A percentile compares a stretch with the other conserved stretches of the same genome.
Evolutionary conservation across 2,329 filamentous ascomycete species (phyloP).

Genomic region (Macrophomina pseudophaseolina): DNA sequence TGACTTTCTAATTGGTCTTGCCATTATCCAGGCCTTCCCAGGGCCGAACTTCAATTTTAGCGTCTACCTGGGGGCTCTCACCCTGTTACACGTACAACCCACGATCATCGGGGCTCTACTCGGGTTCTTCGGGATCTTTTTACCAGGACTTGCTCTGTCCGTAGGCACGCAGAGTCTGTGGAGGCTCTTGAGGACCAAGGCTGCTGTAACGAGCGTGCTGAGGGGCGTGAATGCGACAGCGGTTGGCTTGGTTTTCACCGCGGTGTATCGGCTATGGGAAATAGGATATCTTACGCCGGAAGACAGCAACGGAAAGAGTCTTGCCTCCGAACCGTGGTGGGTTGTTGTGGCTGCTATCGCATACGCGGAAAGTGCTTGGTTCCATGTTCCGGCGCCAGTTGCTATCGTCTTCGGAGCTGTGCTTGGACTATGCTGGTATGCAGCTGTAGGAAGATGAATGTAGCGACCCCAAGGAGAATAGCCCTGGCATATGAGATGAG

Average conservation of each 20-base stretch:
- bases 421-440: conserved; percentile 48
- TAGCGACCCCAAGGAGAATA: too few species aligned
- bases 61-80: conserved; percentile 49
- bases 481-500: conserved; percentile 24
- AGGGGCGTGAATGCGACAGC: conserved; percentile 50
- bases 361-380: conserved; percentile 29
- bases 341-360: conserved; percentile 50
- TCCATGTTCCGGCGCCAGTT: conserved; percentile 42
- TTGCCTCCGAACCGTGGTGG: conserved; percentile 52
- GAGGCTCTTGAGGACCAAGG: conserved; percentile 38
- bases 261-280: conserved; percentile 52
- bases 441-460: conserved; percentile 33
- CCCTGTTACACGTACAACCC: conserved; percentile 33
- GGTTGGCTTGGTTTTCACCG: conserved; percentile 31
- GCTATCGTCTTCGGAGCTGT: conserved; percentile 47
- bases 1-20: conserved; percentile 65
- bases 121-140: conserved; percentile 48
- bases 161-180: conserved; percentile 46
- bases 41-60: conserved; percentile 65
- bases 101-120: conserved; percentile 43
- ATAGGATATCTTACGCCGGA: conserved; percentile 48
- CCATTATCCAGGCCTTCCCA: conserved; percentile 61
- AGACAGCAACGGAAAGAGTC: conserved; percentile 39
- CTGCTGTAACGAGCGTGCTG: conserved; percentile 42
- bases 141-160: conserved; percentile 45